Conservation (phyloP, 208 protist species). For the Kentomonas sorsogonicus region DNA sequence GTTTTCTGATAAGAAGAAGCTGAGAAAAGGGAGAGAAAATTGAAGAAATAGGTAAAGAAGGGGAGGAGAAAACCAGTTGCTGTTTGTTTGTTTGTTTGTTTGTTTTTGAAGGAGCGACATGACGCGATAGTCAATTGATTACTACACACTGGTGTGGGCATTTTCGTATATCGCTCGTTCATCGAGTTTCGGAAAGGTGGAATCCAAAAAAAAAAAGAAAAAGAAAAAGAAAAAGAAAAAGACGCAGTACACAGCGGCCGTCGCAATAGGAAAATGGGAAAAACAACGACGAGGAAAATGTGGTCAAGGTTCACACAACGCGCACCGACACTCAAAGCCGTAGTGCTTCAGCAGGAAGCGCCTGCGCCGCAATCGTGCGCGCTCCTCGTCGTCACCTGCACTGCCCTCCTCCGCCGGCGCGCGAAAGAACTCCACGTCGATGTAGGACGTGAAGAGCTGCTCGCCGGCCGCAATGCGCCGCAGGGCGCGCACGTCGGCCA, state of each 20-base stretch:
- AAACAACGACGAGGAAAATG: conserved; percentile 9
- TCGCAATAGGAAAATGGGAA: conserved; percentile 1
- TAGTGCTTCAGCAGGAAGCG: conserved; percentile 28
- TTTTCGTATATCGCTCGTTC: not conserved
- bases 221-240: conserved; percentile 6
- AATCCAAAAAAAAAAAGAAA: conserved; percentile 1
- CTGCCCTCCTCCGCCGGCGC: not conserved
- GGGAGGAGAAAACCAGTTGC: too few relatives aligned
- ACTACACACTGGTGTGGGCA: not conserved
- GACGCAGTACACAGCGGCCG: not conserved
- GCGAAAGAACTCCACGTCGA: conserved; percentile 21
- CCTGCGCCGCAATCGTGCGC: conserved; percentile 11
- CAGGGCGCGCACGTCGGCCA: conserved; percentile 32
- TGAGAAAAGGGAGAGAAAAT: too few relatives aligned
- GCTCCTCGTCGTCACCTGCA: not conserved
- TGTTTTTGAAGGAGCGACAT: too few relatives aligned
- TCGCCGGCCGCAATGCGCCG: conserved; percentile 21
- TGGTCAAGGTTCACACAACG: conserved; percentile 17
- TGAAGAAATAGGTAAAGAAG: too few relatives aligned
- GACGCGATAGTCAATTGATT: too few relatives aligned
- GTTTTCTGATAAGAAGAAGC: too few relatives aligned
- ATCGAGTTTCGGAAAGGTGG: not conserved
- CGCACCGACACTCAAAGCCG: conserved; percentile 39
- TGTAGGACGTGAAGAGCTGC: conserved; percentile 45
- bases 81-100: too few relatives aligned